Conservation (phyloP, 169 alveolate genomes). For the Sarcocystis neurona region DNA sequence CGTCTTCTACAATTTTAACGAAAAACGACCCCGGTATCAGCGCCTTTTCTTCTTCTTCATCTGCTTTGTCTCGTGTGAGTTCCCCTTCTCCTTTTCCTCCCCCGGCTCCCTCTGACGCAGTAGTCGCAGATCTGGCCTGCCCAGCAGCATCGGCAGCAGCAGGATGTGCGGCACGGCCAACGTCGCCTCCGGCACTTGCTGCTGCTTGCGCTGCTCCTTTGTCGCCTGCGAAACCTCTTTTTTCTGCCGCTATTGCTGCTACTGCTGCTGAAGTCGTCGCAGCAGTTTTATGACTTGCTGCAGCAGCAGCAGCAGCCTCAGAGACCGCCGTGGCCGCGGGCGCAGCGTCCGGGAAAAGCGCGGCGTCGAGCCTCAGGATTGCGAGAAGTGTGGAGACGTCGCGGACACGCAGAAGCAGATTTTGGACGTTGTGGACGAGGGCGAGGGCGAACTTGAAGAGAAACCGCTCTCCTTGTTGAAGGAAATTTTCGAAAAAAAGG, state of each 20-base stretch:
- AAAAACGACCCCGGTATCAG: constrained; percentile 74
- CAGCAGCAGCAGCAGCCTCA: too few species aligned
- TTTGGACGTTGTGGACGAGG: constrained; percentile 57
- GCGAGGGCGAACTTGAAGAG: constrained; percentile 71
- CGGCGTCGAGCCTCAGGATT: constrained; percentile 69
- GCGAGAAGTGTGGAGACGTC: constrained; percentile 71
- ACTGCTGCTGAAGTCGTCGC: too few species aligned
- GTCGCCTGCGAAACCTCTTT: not conserved
- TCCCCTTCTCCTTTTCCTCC: too few species aligned
- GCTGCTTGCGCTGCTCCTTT: too few species aligned
- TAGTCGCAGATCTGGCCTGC: too few species aligned
- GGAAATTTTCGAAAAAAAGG: constrained; percentile 66
- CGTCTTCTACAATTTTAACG: constrained; percentile 66
- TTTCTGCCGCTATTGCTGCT: too few species aligned
- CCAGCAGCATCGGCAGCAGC: too few species aligned
- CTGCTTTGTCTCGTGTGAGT: not conserved
- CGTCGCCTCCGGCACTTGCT: too few species aligned
- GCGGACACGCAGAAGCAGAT: constrained; percentile 63
- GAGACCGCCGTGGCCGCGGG: too few species aligned
- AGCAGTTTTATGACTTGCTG: too few species aligned
- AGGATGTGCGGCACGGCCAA: too few species aligned
- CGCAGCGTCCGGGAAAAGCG: constrained; percentile 64
- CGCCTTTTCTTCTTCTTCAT: constrained; percentile 20
- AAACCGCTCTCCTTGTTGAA: constrained; percentile 63
- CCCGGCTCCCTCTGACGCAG: too few species aligned